phyloP scores from a whole-genome alignment of 768 basidiomycete genomes.

The Glaciozyma martinii region DNA sequence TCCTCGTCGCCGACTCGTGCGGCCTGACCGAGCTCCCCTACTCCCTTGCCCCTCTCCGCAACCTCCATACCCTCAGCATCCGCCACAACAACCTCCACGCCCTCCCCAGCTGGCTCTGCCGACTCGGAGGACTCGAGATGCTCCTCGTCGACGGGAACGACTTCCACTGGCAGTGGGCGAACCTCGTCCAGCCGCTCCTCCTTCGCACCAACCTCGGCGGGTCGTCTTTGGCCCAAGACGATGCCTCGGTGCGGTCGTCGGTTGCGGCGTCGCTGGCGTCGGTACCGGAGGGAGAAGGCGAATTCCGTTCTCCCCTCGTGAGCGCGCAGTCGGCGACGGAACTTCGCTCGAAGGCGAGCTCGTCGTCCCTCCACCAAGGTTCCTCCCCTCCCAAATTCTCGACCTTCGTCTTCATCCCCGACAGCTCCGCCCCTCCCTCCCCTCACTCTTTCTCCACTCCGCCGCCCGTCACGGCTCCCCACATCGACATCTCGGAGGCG shows the following conservation, averaged over 20 bases:
- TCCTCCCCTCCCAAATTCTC: background rate
- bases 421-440: background rate
- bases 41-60: conserved; percentile 61
- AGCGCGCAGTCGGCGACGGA: background rate
- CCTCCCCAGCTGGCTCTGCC: conserved; percentile 89
- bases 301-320: background rate
- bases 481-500: conserved; percentile 4
- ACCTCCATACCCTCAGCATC: conserved; percentile 79
- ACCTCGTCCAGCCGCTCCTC: conserved; percentile 74
- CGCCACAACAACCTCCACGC: conserved; percentile 78
- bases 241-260: background rate
- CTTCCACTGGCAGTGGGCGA: conserved; percentile 87
- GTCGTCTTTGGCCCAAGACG: conserved; percentile 42
- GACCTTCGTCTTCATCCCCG: background rate
- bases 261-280: background rate
- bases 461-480: conserved; percentile 8
- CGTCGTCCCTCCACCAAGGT: background rate
- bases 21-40: conserved; percentile 67
- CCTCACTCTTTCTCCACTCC: conserved; percentile 23
- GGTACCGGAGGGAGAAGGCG: background rate
- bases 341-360: background rate
- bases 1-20: conserved; percentile 87
- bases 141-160: conserved; percentile 92
- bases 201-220: background rate
- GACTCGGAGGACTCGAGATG: conserved; percentile 67